A percentile compares a stretch with the other conserved stretches of the same genome.
Conservation (phyloP, 495 filamentous ascomycete species). For the Penicillium ochrochloron region DNA sequence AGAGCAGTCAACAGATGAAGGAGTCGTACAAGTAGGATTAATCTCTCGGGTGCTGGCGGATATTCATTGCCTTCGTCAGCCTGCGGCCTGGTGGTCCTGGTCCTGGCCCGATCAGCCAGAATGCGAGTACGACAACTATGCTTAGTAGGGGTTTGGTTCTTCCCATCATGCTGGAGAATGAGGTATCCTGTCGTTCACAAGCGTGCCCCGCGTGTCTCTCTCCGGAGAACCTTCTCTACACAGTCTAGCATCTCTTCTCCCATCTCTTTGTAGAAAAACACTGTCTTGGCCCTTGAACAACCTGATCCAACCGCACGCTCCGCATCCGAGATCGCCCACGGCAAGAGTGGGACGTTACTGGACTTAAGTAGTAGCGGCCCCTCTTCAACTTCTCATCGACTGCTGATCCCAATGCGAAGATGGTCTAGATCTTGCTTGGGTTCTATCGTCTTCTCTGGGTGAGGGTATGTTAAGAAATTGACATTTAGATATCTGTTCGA, state of each 20-base stretch:
- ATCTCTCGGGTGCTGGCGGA: not conserved
- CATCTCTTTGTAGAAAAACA: not conserved
- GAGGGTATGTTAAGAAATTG: not conserved
- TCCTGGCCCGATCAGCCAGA: not conserved
- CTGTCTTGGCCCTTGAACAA: not conserved
- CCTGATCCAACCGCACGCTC: constrained; percentile 10
- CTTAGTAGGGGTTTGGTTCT: not conserved
- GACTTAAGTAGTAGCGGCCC: not conserved
- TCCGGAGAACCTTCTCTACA: constrained; percentile 9
- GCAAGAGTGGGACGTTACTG: constrained; percentile 6
- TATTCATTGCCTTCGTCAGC: not conserved
- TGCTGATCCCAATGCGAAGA: constrained; percentile 22
- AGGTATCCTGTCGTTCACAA: not conserved
- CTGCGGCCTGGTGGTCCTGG: not conserved
- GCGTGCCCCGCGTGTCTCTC: not conserved
- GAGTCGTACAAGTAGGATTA: not conserved
- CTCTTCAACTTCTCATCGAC: not conserved
- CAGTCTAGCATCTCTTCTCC: constrained; percentile 3
- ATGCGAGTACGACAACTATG: not conserved
- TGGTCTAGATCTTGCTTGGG: constrained; percentile 19
- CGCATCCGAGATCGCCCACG: constrained; percentile 17
- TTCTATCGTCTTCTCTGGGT: too few species aligned
- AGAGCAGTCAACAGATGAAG: not conserved
- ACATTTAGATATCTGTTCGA: not conserved
- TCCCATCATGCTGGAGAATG: not conserved